Evolutionary conservation across 2,329 filamentous ascomycete genomes (phyloP), one percentile per base, ranked within the genome.

Genomic region (Cercospora janseana): DNA sequence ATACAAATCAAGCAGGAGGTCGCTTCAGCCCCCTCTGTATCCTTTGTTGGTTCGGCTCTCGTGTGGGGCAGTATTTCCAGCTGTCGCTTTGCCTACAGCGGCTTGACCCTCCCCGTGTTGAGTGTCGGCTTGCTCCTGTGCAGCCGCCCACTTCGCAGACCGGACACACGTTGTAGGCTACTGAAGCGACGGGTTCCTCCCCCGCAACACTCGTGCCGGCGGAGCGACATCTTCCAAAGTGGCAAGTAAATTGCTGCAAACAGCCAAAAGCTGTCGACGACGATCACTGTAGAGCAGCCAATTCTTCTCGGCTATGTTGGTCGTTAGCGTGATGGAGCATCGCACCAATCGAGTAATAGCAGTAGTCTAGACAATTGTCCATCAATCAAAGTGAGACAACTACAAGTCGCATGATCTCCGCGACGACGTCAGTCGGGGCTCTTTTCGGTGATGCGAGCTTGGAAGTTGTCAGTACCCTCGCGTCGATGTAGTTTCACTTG

Each of bases 301-400:
- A 12, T n/a, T 0, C 15, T 6, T 13, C 18, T n/a, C n/a, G 18
- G 34, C 16, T 38, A 12, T 18, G 34, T n/a, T n/a, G 8, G 32
- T 16, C 9, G 15, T 16, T 35, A 35, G 15, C 7, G 6, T 35
- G n/a, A n/a, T n/a, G 15, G 7, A 20, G 4, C 3, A 16, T 15
- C 20, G 13, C 10, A 3, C 15, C 15, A 29, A 29, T 35, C 15
- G n/a, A 10, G 4, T 16, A 10, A 4, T 35, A n/a, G 32, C 4
- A 18, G 10, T n/a, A n/a, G 34, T 38, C 34, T n/a, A 21, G 34
- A 21, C 34, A 38, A 13, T 38, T 38, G 34, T 38, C 34, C 34
- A 21, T 38, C 18, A 38, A 38, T 38, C 34, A 38, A 38, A 2
- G 15, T 38, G 34, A 38, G 24, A n/a, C 34, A 21, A 23, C 34